phyloP scores from a whole-genome alignment of 148 eudicot species.

The Fallopia convolvulus region DNA sequence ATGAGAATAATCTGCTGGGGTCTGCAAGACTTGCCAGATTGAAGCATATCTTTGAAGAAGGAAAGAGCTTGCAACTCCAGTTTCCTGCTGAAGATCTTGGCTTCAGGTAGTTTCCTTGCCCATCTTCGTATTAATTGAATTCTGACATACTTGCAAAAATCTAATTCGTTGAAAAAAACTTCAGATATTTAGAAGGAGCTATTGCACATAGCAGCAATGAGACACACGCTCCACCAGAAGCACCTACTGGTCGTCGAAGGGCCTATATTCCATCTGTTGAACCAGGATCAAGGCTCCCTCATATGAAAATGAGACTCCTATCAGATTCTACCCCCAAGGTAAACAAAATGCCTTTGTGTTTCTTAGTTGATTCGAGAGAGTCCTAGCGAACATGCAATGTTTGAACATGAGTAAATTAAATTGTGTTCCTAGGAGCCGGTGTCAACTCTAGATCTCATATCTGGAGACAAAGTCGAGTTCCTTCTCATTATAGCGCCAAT shows the following conservation, averaged over 20 bases:
- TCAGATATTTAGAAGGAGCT: constrained; percentile 74
- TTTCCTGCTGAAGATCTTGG: constrained; percentile 99
- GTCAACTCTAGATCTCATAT: constrained; percentile 71
- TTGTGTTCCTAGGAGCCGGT: constrained; percentile 31
- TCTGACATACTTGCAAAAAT: neutral
- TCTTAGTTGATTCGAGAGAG: neutral
- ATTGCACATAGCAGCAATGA: constrained; percentile 32
- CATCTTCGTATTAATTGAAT: neutral
- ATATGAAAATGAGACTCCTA: constrained; percentile 51
- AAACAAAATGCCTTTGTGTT: neutral
- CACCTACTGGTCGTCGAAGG: constrained; percentile 77
- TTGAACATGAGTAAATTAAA: neutral
- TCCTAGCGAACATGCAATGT: neutral
- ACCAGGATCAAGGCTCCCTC: constrained; percentile 93
- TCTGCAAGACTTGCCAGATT: constrained; percentile 72
- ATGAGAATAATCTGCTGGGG: constrained; percentile 82
- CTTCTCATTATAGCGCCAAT: constrained; percentile 68
- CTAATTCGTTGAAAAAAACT: neutral
- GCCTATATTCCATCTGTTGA: constrained; percentile 72
- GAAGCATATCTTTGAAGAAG: constrained; percentile 76
- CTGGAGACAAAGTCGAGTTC: constrained; percentile 64
- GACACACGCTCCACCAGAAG: constrained; percentile 22
- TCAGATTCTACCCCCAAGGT: constrained; percentile 41
- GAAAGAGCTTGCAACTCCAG: constrained; percentile 96
- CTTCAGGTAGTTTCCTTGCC: constrained; percentile 43